These are phyloP conservation scores for Mycosphaerella sp. DNA, from an alignment of 2,329 filamentous ascomycete genomes.

Conservation along the genomic window DNA sequence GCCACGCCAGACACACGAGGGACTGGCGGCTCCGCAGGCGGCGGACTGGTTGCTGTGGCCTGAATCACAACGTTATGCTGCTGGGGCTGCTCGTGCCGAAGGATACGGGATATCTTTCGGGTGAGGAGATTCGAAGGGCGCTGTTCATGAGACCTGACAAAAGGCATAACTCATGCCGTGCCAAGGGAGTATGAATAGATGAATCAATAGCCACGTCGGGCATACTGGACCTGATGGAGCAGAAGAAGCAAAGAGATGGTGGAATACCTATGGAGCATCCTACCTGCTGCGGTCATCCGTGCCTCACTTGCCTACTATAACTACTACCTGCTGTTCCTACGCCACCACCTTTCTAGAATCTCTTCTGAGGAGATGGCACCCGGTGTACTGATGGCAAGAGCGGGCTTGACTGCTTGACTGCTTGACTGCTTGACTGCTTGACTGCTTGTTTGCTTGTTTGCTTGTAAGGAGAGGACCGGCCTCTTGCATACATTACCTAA, in stretches of 20 bases:
- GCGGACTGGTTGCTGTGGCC: slow-evolving; percentile 4
- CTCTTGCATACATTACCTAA: too few species aligned
- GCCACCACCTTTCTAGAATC: neutral
- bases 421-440: too few species aligned
- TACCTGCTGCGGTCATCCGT: neutral
- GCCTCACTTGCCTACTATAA: neutral
- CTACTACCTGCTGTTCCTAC: neutral
- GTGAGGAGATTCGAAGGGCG: neutral
- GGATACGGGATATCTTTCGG: slow-evolving; percentile 15
- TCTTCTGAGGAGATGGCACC: neutral
- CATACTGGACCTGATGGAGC: neutral
- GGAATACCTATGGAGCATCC: neutral
- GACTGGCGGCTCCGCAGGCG: neutral
- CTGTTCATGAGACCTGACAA: slow-evolving; percentile 5
- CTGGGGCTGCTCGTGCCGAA: slow-evolving; percentile 4
- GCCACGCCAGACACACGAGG: neutral
- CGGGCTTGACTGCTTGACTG: too few species aligned
- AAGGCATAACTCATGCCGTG: slow-evolving; percentile 8
- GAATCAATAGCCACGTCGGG: neutral
- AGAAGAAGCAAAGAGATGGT: neutral
- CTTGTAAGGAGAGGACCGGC: neutral
- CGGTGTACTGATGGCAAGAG: neutral
- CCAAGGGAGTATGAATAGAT: neutral
- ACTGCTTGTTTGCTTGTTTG: too few species aligned
- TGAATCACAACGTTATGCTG: slow-evolving; percentile 1